Percentiles rank a stretch among this genome's conserved stretches.
Conservation (phyloP, 73 alveolate genomes). For the Paramecium pentaurelia region DNA sequence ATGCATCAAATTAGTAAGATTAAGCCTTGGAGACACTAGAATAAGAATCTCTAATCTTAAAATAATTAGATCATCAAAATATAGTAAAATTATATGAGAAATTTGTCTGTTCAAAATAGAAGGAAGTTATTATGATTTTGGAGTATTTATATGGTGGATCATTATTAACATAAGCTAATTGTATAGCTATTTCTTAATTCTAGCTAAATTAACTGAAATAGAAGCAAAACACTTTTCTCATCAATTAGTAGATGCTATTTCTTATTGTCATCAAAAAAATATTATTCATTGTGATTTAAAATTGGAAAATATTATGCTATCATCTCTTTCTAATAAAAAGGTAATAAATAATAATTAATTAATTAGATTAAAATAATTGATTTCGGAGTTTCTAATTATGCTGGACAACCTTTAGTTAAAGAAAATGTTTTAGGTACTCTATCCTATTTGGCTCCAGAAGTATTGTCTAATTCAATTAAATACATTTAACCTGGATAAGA, state of each 20-base stretch:
- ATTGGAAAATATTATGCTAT: constrained; percentile 78
- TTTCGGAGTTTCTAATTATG: constrained; percentile 81
- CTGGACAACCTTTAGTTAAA: not conserved
- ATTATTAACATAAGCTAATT: constrained; percentile 65
- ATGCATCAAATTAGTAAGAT: not conserved
- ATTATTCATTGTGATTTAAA: constrained; percentile 83
- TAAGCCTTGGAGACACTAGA: not conserved
- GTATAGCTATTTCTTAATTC: constrained; percentile 61
- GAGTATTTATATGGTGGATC: constrained; percentile 90
- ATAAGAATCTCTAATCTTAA: constrained; percentile 67
- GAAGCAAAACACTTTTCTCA: constrained; percentile 63
- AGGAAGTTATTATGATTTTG: constrained; percentile 74
- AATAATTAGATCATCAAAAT: constrained; percentile 70
- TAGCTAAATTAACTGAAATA: constrained; percentile 71
- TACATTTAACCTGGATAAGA: not conserved
- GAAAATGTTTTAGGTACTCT: constrained; percentile 42
- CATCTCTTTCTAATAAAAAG: not conserved
- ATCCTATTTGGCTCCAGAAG: constrained; percentile 60
- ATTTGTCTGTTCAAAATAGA: constrained; percentile 45
- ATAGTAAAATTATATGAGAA: constrained; percentile 71
- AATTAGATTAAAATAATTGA: constrained; percentile 90
- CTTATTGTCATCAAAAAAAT: constrained; percentile 70
- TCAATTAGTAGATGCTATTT: constrained; percentile 69
- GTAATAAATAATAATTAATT: not conserved
- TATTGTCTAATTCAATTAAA: not conserved